Percentiles rank a stretch among this genome's conserved stretches.
Evolutionary conservation across 2,329 filamentous ascomycete species (phyloP).

Genomic region (Cladobotryum protrusum): DNA sequence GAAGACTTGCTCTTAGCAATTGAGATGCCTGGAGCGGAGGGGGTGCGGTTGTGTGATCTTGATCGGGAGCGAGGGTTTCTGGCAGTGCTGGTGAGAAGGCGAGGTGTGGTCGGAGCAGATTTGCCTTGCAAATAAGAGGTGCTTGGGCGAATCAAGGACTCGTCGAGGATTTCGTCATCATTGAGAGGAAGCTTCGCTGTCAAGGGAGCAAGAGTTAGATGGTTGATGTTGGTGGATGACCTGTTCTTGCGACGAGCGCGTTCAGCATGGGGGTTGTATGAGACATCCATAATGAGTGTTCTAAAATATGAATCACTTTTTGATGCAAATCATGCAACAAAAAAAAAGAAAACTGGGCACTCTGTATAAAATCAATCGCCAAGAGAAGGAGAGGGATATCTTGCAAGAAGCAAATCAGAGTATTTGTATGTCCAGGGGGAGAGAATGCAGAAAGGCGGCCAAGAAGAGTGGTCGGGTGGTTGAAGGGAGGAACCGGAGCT

Average conservation of each 20-base stretch:
- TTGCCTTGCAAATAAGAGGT: constrained; percentile 55
- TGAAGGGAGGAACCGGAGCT: too few relatives aligned
- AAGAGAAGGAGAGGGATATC: not conserved
- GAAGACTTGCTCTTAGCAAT: constrained; percentile 59
- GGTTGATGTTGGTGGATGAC: constrained; percentile 53
- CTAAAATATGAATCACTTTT: not conserved
- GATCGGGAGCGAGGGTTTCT: constrained; percentile 39
- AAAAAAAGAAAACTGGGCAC: not conserved
- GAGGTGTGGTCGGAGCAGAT: constrained; percentile 58
- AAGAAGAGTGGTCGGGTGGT: too few relatives aligned
- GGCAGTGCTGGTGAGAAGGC: constrained; percentile 53
- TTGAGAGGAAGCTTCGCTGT: constrained; percentile 55
- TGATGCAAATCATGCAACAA: not conserved
- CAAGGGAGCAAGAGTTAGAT: constrained; percentile 57
- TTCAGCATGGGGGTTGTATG: constrained; percentile 55
- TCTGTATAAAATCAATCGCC: not conserved
- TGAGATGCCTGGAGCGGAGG: constrained; percentile 29
- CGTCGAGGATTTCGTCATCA: constrained; percentile 40
- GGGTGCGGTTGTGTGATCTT: constrained; percentile 37
- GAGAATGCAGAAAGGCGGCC: too few relatives aligned
- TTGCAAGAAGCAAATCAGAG: not conserved
- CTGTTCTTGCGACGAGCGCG: constrained; percentile 52
- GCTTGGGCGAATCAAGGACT: constrained; percentile 23
- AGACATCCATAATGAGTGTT: constrained; percentile 43
- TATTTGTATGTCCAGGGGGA: not conserved